Conservation (phyloP, 2,329 filamentous ascomycete species). For the Pestalotiopsis fici region DNA sequence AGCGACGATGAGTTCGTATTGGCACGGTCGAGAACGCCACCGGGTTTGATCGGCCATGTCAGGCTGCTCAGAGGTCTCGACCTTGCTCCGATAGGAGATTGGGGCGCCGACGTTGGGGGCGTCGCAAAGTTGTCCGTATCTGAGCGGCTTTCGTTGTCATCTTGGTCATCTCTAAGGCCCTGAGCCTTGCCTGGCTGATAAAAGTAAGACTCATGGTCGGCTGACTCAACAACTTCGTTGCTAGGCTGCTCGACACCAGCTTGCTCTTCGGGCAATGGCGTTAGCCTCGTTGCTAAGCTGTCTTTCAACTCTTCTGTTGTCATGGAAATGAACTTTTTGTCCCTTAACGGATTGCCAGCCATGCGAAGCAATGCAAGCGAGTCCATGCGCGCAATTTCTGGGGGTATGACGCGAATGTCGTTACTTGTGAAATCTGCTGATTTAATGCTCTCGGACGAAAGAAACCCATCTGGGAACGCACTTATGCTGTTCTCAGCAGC, state of each 20-base stretch:
- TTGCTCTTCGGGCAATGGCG: slow-evolving; percentile 46
- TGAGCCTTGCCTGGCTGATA: slow-evolving; percentile 23
- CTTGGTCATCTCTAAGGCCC: slow-evolving; percentile 9
- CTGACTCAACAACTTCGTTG: slow-evolving; percentile 27
- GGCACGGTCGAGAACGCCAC: slow-evolving; percentile 71
- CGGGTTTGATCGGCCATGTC: slow-evolving; percentile 56
- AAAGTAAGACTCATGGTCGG: slow-evolving; percentile 17
- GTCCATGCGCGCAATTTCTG: slow-evolving; percentile 79
- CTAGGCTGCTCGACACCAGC: slow-evolving; percentile 23
- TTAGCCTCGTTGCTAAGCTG: slow-evolving; percentile 66
- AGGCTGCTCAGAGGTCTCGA: slow-evolving; percentile 49
- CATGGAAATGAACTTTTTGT: slow-evolving; percentile 83
- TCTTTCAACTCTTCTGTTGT: slow-evolving; percentile 80
- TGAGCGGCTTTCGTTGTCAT: slow-evolving; percentile 43
- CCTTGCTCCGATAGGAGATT: slow-evolving; percentile 49
- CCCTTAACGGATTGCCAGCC: slow-evolving; percentile 85
- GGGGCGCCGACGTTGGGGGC: slow-evolving; percentile 55
- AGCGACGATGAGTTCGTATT: slow-evolving; percentile 64
- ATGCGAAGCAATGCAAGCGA: slow-evolving; percentile 73
- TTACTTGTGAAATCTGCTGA: slow-evolving; percentile 86
- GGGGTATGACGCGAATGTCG: slow-evolving; percentile 73
- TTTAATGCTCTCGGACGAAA: slow-evolving; percentile 65
- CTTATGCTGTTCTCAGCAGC: slow-evolving; percentile 82
- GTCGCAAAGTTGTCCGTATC: slow-evolving; percentile 60
- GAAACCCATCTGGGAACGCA: slow-evolving; percentile 75